Base-by-base conservation (phyloP, 176 grass and related monocot species). In the Puya raimondii region DNA sequence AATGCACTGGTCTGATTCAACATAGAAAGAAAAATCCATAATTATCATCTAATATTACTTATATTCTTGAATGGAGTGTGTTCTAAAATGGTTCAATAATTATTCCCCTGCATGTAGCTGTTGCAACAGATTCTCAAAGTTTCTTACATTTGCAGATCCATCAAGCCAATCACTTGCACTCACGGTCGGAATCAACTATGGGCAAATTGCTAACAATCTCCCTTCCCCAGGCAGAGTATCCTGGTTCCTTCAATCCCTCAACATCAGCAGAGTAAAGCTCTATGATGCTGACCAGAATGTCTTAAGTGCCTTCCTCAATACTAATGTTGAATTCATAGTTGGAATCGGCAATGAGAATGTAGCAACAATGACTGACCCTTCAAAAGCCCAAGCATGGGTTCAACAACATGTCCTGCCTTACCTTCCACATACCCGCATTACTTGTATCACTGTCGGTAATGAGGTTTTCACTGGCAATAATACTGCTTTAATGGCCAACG, bases 371-470 rank as follows among this genome's bases (percentile, higher is more conserved):
- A 65, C 66, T 14, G 83, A 92, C 74, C 89, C 84, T 0, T 15
- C 78, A 0, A 72, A 73, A 0, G 92, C 92, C 64, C 79, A 67
- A 20, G 81, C 86, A 16, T 96, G 92, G 92, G 52, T 96, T 2
- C 78, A 89, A 64, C 88, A 73, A 51, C 79, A 92, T 42, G 84
- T 96, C 67, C 84, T 50, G 42, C 81, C 84, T 27, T 83, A 89
- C 86, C 79, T 96, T 68, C 79, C 79, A 0, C 29, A 48, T 70
- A 83, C 88, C 4, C 84, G 84, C 52, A 92, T 96, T 70, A 87
- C 88, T 64, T 92, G 88, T 69, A 83, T 96, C 74, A 87, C 93
- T 14, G 93, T 96, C 12, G 93, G 93, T n/a, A 96, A 96, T 74
- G 93, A 96, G 85, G 83, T 96, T 50, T 74, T 89, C 80, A 91